Percentiles rank a stretch among this genome's conserved stretches.
phyloP scores from a whole-genome alignment of 192 early-diverging fungal genomes.

The Linnemannia exigua region DNA sequence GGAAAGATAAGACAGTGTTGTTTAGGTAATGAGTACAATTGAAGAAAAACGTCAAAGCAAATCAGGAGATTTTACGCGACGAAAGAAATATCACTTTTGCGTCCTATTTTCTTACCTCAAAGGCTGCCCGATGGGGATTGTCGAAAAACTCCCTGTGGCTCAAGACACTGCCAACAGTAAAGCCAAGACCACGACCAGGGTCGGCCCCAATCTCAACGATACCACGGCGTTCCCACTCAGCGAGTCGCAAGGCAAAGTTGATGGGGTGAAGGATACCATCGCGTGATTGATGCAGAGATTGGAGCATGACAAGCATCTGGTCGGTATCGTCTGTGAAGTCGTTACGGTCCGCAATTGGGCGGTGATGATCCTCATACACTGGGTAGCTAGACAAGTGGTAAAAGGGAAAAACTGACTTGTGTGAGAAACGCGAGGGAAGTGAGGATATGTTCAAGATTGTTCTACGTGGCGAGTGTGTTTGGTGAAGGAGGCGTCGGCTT shows the following conservation, averaged over 20 bases:
- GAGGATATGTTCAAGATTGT: not conserved
- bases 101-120: slow-evolving; percentile 15
- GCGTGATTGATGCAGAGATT: slow-evolving; percentile 59
- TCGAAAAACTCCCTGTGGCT: slow-evolving; percentile 52
- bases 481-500: not conserved
- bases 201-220: slow-evolving; percentile 63
- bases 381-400: slow-evolving; percentile 36
- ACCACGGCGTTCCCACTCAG: slow-evolving; percentile 65
- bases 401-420: not conserved
- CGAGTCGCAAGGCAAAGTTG: slow-evolving; percentile 66
- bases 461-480: not conserved
- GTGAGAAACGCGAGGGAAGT: not conserved
- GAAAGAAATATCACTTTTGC: too few relatives aligned
- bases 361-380: slow-evolving; percentile 40
- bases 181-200: slow-evolving; percentile 67
- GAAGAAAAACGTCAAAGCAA: too few relatives aligned
- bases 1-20: not conserved
- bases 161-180: slow-evolving; percentile 64
- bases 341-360: slow-evolving; percentile 23
- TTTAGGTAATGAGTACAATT: not conserved
- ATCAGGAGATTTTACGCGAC: too few relatives aligned
- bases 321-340: slow-evolving; percentile 62
- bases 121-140: slow-evolving; percentile 62
- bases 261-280: slow-evolving; percentile 59
- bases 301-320: slow-evolving; percentile 69